Conservation (phyloP, 768 basidiomycete genomes). For the Hygrocybe punicea region DNA sequence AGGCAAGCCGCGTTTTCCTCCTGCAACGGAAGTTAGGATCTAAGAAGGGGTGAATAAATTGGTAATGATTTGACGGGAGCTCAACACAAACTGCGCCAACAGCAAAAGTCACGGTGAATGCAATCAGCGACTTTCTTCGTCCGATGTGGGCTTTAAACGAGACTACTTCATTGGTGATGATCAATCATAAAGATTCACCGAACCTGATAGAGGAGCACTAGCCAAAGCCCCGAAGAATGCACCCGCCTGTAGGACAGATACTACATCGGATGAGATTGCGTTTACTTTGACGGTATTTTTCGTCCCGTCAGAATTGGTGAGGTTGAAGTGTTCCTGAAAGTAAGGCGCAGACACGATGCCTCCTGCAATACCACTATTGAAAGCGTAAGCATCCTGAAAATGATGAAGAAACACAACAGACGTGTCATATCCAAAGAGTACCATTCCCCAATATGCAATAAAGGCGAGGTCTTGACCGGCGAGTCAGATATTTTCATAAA, state of each 20-base stretch:
- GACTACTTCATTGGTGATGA: too few species aligned
- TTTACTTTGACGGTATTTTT: slow-evolving; percentile 18
- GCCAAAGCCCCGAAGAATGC: slow-evolving; percentile 62
- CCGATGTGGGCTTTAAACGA: too few species aligned
- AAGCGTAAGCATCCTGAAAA: too few species aligned
- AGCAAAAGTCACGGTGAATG: too few species aligned
- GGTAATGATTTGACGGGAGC: slow-evolving; percentile 40
- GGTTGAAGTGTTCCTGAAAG: neutral
- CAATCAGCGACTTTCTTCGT: too few species aligned
- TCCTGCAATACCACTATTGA: slow-evolving; percentile 16
- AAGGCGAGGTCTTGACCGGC: slow-evolving; percentile 70
- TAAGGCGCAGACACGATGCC: neutral
- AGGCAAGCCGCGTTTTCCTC: slow-evolving; percentile 39
- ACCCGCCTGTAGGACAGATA: slow-evolving; percentile 82
- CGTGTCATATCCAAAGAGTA: slow-evolving; percentile 81
- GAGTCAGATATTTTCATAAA: neutral
- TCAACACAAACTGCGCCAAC: too few species aligned
- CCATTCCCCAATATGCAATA: slow-evolving; percentile 72
- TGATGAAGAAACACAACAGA: too few species aligned
- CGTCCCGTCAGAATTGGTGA: neutral
- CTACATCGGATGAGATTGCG: slow-evolving; percentile 74
- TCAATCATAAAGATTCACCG: too few species aligned
- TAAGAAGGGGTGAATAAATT: slow-evolving; percentile 31
- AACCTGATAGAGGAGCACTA: too few species aligned
- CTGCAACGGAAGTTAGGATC: slow-evolving; percentile 56